A percentile compares a stretch with the other conserved stretches of the same genome.
Conservation (phyloP, 805 yeast species). For the Barnettozyma californica region DNA sequence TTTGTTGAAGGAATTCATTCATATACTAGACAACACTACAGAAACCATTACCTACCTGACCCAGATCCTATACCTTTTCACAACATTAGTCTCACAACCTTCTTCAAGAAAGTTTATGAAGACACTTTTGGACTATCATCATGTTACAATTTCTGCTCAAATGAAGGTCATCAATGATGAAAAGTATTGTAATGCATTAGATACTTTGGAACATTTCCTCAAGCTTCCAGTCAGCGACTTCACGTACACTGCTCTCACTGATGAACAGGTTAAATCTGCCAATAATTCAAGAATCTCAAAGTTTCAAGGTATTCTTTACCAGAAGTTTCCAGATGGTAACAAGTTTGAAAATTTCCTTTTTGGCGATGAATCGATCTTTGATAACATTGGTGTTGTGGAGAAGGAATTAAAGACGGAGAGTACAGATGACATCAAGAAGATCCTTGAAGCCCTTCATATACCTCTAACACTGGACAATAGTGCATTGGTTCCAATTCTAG, state of each 20-base stretch:
- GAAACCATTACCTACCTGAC: not conserved
- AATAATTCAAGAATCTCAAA: conserved; percentile 10
- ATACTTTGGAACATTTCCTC: conserved; percentile 23
- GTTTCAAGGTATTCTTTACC: conserved; percentile 24
- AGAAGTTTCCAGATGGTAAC: conserved; percentile 12
- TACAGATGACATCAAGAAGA: not conserved
- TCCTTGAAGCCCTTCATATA: not conserved
- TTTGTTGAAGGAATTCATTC: not conserved
- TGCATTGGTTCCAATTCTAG: not conserved
- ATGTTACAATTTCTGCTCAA: conserved; percentile 1
- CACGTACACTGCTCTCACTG: conserved; percentile 27
- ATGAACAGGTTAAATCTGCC: conserved; percentile 12
- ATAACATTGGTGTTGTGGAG: not conserved
- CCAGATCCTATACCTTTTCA: conserved; percentile 22
- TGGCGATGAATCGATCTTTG: not conserved
- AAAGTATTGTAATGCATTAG: not conserved
- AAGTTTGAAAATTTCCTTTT: conserved; percentile 10
- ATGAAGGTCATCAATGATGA: not conserved
- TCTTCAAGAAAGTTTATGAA: conserved; percentile 36
- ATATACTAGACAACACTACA: not conserved
- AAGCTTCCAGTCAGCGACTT: conserved; percentile 40
- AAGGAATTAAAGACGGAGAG: not conserved
- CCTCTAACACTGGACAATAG: not conserved
- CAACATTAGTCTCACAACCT: conserved; percentile 31
- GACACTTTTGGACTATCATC: conserved; percentile 26